Percentiles rank a stretch among this genome's conserved stretches.
Evolutionary conservation across 805 yeast species (phyloP).

Genomic region (Metschnikowia santaceciliae): DNA sequence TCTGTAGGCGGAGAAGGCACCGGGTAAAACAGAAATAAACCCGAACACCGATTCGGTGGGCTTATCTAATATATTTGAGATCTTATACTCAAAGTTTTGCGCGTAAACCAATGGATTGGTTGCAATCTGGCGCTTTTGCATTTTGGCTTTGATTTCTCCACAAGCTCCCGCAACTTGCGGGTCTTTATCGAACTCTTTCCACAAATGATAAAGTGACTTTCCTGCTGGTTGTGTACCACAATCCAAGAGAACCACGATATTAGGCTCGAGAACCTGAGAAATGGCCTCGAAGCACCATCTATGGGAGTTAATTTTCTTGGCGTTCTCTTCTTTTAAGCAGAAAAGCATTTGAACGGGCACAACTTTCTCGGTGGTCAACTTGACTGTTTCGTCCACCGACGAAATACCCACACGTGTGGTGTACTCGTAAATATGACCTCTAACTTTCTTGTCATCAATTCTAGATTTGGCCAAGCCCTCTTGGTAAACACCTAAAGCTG

Average conservation of each 20-base stretch:
- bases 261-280: constrained; percentile 77
- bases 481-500: constrained; percentile 87
- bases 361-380: constrained; percentile 48
- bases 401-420: constrained; percentile 85
- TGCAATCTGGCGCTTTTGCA: constrained; percentile 46
- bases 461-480: constrained; percentile 93
- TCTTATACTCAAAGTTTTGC: constrained; percentile 94
- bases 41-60: constrained; percentile 96
- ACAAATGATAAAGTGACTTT: constrained; percentile 79
- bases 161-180: constrained; percentile 94
- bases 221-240: constrained; percentile 92
- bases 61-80: constrained; percentile 90
- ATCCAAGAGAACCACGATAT: constrained; percentile 78
- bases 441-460: constrained; percentile 77
- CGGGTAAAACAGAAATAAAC: constrained; percentile 89
- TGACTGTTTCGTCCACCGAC: constrained; percentile 49
- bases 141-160: constrained; percentile 70
- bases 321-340: constrained; percentile 85
- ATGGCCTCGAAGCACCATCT: constrained; percentile 96
- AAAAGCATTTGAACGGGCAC: constrained; percentile 85
- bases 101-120: constrained; percentile 91
- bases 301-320: constrained; percentile 89
- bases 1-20: constrained; percentile 94
- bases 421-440: constrained; percentile 88
- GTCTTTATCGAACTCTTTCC: constrained; percentile 78